These are phyloP conservation scores for Apophysomyces trapeziformis DNA, from an alignment of 371 early-diverging fungal genomes.

Conservation along the genomic window DNA sequence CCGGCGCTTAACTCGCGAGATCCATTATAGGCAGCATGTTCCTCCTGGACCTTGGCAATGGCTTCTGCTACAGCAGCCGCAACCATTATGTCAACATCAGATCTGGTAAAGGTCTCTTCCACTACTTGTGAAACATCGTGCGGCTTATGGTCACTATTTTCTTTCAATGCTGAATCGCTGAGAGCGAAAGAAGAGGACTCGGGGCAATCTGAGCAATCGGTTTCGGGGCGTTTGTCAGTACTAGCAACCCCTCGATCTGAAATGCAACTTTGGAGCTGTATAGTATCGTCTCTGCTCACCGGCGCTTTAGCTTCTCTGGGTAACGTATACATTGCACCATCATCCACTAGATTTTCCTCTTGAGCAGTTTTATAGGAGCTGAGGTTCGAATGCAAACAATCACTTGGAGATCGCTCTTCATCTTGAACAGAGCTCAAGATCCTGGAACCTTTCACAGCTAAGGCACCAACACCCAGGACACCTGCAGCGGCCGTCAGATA, in stretches of 20 bases:
- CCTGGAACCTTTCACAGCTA: conserved; percentile 9
- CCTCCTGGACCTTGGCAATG: conserved; percentile 23
- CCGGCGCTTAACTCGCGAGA: not conserved
- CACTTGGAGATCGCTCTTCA: not conserved
- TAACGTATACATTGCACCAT: not conserved
- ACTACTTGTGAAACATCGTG: not conserved
- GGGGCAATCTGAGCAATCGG: too few relatives aligned
- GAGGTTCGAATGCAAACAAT: not conserved
- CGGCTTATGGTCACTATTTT: too few relatives aligned
- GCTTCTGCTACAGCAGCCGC: conserved; percentile 47
- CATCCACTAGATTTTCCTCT: not conserved
- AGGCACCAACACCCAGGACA: conserved; percentile 19
- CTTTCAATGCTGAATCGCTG: too few relatives aligned
- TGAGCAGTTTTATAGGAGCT: conserved; percentile 1
- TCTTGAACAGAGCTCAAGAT: not conserved
- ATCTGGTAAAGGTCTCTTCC: conserved; percentile 15
- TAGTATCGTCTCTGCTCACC: not conserved
- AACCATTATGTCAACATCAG: conserved; percentile 41
- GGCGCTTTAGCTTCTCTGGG: not conserved
- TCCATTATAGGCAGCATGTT: conserved; percentile 2
- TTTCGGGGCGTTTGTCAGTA: too few relatives aligned
- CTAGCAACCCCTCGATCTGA: not conserved
- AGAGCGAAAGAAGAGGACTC: too few relatives aligned
- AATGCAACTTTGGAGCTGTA: not conserved
- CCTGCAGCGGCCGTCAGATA: conserved; percentile 18